Conservation (phyloP, 1,284 basidiomycete genomes). For the Fistulina hepatica region DNA sequence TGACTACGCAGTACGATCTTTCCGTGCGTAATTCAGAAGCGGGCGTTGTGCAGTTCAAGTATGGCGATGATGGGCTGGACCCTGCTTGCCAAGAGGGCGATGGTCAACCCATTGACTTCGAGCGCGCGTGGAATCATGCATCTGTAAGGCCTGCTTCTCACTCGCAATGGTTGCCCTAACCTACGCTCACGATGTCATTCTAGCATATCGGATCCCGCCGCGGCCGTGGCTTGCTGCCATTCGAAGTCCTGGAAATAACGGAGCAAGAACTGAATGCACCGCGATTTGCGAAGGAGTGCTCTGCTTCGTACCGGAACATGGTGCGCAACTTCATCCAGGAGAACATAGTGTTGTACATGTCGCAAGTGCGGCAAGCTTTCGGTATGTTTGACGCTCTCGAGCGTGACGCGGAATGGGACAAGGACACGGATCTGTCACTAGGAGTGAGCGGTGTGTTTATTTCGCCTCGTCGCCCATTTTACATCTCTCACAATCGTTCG, state of each 20-base stretch:
- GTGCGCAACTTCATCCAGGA: constrained; percentile 69
- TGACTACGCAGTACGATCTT: constrained; percentile 94
- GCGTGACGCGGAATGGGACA: constrained; percentile 69
- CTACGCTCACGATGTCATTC: no score
- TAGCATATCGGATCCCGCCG: constrained; percentile 54
- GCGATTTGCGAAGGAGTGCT: constrained; percentile 62
- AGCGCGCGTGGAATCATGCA: constrained; percentile 83
- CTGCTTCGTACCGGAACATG: constrained; percentile 66
- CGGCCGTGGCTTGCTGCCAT: constrained; percentile 71
- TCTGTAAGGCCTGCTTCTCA: constrained; percentile 40
- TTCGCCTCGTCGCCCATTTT: constrained; percentile 1
- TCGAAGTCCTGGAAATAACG: constrained; percentile 74
- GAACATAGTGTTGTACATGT: constrained; percentile 61
- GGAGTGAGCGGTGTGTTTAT: constrained; percentile 55
- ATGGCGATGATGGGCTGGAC: constrained; percentile 96
- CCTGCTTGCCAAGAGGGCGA: constrained; percentile 87
- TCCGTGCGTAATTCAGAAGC: constrained; percentile 95
- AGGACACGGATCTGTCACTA: constrained; percentile 65
- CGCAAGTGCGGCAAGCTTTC: constrained; percentile 57
- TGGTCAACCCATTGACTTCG: constrained; percentile 74
- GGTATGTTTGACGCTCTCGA: constrained; percentile 83
- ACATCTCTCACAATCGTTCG: constrained; percentile 6
- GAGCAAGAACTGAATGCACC: constrained; percentile 50
- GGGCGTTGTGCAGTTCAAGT: constrained; percentile 96
- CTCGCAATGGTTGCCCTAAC: neutral